phyloP scores from a whole-genome alignment of 2,329 filamentous ascomycete species.

The Fusarium acutatum region DNA sequence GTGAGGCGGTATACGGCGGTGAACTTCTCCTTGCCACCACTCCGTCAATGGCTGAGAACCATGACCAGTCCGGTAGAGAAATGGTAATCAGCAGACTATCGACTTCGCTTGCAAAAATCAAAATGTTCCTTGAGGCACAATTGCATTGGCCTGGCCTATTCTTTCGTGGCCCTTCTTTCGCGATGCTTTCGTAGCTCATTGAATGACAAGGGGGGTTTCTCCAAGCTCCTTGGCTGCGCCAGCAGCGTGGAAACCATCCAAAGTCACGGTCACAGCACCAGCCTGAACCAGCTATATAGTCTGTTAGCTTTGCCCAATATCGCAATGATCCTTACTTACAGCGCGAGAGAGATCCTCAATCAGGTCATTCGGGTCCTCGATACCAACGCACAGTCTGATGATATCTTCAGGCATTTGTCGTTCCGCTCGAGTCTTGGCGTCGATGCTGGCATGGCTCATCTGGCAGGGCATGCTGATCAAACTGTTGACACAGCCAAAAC shows the following conservation, averaged over 20 bases:
- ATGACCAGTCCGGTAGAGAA: background rate
- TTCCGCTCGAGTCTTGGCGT: slow-evolving; percentile 89
- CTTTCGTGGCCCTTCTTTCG: background rate
- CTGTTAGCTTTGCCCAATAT: slow-evolving; percentile 33
- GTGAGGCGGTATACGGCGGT: background rate
- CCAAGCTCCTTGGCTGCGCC: slow-evolving; percentile 47
- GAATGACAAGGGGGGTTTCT: slow-evolving; percentile 42
- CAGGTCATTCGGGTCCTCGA: slow-evolving; percentile 90
- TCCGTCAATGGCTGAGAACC: background rate
- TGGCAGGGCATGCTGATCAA: slow-evolving; percentile 99
- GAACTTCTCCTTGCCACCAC: background rate
- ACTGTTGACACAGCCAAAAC: slow-evolving; percentile 97
- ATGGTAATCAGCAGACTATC: slow-evolving; percentile 10
- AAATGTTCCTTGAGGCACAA: background rate
- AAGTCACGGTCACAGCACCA: slow-evolving; percentile 85
- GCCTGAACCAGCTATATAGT: slow-evolving; percentile 85
- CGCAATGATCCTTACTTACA: slow-evolving; percentile 64
- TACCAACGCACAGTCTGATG: slow-evolving; percentile 93
- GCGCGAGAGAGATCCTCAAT: slow-evolving; percentile 92
- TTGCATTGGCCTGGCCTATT: background rate
- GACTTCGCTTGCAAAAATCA: slow-evolving; percentile 34
- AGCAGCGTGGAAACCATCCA: slow-evolving; percentile 80
- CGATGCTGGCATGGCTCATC: slow-evolving; percentile 99
- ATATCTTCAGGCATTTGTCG: slow-evolving; percentile 96
- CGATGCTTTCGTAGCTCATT: background rate